A percentile compares a stretch with the other conserved stretches of the same genome.
Evolutionary conservation across 2,329 filamentous ascomycete genomes (phyloP).

Genomic region (Monosporascus sp.): DNA sequence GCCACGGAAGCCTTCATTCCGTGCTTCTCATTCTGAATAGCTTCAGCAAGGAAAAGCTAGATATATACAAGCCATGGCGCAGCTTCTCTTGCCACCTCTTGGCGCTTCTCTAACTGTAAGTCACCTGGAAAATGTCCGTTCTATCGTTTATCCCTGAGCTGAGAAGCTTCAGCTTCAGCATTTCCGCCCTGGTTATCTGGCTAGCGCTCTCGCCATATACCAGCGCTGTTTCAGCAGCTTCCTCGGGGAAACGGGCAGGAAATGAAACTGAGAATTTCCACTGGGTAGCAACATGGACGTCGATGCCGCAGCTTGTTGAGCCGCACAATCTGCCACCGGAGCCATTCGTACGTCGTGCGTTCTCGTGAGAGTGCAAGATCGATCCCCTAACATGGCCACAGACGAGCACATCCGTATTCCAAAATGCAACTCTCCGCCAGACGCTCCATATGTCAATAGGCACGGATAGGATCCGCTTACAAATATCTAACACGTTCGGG

Average conservation of each 20-base stretch:
- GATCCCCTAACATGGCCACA: slow-evolving; percentile 16
- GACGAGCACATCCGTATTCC: slow-evolving; percentile 44
- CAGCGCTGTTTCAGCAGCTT: not conserved
- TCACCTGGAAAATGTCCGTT: not conserved
- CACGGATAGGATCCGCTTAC: slow-evolving; percentile 52
- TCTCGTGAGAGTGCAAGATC: not conserved
- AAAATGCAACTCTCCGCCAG: slow-evolving; percentile 60
- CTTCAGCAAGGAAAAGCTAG: not conserved
- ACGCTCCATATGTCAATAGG: slow-evolving; percentile 56
- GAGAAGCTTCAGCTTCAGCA: not conserved
- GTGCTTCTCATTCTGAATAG: not conserved
- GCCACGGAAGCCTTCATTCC: not conserved
- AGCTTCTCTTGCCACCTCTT: not conserved
- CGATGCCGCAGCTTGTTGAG: slow-evolving; percentile 63
- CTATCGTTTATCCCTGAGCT: not conserved
- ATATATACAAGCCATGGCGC: not conserved
- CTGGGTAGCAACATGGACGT: slow-evolving; percentile 61
- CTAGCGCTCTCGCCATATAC: not conserved
- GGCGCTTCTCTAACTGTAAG: not conserved
- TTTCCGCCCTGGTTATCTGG: not conserved
- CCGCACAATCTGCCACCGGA: slow-evolving; percentile 54
- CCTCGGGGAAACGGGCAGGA: not conserved
- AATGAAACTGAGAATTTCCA: slow-evolving; percentile 33
- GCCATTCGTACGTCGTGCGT: slow-evolving; percentile 45
- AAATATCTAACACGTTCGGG: slow-evolving; percentile 63